A percentile compares a stretch with the other conserved stretches of the same genome.
Conservation (phyloP, 768 basidiomycete genomes). For the Termitomyces sp. region DNA sequence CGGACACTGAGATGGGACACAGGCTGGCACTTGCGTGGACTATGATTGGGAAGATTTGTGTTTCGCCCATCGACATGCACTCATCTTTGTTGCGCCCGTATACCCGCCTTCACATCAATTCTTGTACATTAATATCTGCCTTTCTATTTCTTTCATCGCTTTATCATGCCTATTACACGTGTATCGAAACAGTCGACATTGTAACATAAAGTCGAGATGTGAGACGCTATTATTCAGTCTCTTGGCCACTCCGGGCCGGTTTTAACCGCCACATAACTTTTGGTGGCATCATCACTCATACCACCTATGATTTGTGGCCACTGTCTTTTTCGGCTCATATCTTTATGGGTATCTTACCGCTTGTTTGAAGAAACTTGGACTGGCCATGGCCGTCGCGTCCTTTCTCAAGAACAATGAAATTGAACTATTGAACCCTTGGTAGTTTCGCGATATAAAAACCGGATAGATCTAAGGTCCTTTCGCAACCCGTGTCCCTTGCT, state of each 20-base stretch:
- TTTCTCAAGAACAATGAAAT: not conserved
- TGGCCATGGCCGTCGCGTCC: not conserved
- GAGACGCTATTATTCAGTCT: not conserved
- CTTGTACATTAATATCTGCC: conserved; percentile 21
- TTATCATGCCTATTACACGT: conserved; percentile 13
- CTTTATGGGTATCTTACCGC: not conserved
- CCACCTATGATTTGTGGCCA: not conserved
- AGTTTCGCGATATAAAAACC: not conserved
- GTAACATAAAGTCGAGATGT: conserved; percentile 1
- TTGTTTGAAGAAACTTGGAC: not conserved
- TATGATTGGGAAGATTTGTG: conserved; percentile 8
- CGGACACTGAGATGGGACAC: conserved; percentile 15
- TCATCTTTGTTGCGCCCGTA: conserved; percentile 12
- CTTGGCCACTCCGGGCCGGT: not conserved
- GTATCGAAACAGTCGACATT: conserved; percentile 11
- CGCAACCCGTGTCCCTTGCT: too few species aligned
- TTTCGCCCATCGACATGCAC: conserved; percentile 1
- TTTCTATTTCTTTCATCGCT: conserved; percentile 11
- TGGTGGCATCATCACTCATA: not conserved
- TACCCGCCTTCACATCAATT: conserved; percentile 11
- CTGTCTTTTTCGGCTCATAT: not conserved
- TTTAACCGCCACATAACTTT: not conserved
- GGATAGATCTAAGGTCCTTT: not conserved
- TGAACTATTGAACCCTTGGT: not conserved
- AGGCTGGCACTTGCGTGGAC: conserved; percentile 10